Evolutionary conservation across 257 asterid species (phyloP), one percentile per base, ranked within the genome.

Genomic region (Nemophila menziesii): DNA sequence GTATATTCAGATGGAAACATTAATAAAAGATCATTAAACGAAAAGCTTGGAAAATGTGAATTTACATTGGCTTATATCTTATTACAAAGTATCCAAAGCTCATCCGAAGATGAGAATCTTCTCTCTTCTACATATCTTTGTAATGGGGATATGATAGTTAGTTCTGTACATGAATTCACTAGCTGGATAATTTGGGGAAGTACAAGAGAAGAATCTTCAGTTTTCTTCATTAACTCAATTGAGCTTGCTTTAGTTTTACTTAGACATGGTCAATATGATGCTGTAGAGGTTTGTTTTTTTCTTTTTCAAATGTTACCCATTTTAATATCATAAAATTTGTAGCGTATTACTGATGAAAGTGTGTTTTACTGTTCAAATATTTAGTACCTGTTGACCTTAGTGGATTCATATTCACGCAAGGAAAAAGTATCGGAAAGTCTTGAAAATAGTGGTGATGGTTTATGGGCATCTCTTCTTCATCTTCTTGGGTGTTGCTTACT

Each of bases 121-220:
- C 63, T 49, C 26, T 60, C 83, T 57, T 48, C 56, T 52, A 54
- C 63, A 49, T 58, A 50, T 22, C 71, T 78, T 47, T 76, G 81
- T 41, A 74, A 67, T 68, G 80, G 90, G 49, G 65, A 53, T 60
- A 60, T 64, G 67, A 66, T 85, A 56, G 63, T 70, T 59, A 54
- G 61, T 62, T 68, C 71, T 41, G 86, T 86, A 44, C 68, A 65
- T 55, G 94, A 79, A 64, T 77, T 89, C 56, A 56, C 74, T 37
- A 84, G 98, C 82, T 89, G 98, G 98, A 70, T 84, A 52, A 70
- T 78, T 29, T 76, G 85, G 74, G 98, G 96, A 62, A 69, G 72
- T 57, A 70, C 66, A 37, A 84, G 80, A 47, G 74, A 73, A 64
- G 90, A 76, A 61, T 75, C 93, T 48, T 79, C 93, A 55, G 75